phyloP scores from a whole-genome alignment of 2,329 filamentous ascomycete species.

The Niveomyces coronatus region DNA sequence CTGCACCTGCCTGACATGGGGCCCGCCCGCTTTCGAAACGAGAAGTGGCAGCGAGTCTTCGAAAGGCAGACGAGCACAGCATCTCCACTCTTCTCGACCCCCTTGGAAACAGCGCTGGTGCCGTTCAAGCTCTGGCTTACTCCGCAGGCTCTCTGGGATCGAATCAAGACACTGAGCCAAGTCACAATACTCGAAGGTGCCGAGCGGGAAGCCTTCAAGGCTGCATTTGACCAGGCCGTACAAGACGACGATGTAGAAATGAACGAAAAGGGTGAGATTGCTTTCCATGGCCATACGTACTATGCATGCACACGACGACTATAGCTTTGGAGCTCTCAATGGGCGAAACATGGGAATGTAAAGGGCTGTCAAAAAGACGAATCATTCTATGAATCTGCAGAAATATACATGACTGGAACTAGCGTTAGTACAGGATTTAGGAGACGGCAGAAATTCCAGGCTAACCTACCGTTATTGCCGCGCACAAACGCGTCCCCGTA shows the following conservation, averaged over 20 bases:
- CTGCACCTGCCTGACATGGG: constrained; percentile 41
- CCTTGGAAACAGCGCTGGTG: constrained; percentile 46
- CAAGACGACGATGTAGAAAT: constrained; percentile 40
- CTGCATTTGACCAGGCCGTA: constrained; percentile 44
- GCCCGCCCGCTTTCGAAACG: constrained; percentile 54
- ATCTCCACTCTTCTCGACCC: constrained; percentile 45
- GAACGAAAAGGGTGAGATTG: constrained; percentile 52
- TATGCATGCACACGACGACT: constrained; percentile 49
- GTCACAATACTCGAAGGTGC: constrained; percentile 48
- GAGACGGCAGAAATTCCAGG: too few relatives aligned
- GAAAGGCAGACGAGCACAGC: constrained; percentile 41
- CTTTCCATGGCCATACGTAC: constrained; percentile 53
- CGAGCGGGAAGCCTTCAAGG: constrained; percentile 36
- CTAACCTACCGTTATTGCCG: constrained; percentile 75
- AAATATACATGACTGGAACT: constrained; percentile 58
- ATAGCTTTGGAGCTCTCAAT: constrained; percentile 16
- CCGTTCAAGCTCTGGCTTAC: constrained; percentile 48
- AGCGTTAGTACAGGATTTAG: too few relatives aligned
- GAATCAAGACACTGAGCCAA: constrained; percentile 58
- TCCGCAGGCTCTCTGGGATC: constrained; percentile 51
- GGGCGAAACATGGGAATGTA: constrained; percentile 10
- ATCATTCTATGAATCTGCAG: constrained; percentile 39
- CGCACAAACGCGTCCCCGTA: constrained; percentile 94
- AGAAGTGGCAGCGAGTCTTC: constrained; percentile 54
- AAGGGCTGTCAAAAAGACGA: constrained; percentile 12